Percentiles rank a stretch among this genome's conserved stretches.
phyloP scores from a whole-genome alignment of 148 eudicot species.

The Oxyria digyna region DNA sequence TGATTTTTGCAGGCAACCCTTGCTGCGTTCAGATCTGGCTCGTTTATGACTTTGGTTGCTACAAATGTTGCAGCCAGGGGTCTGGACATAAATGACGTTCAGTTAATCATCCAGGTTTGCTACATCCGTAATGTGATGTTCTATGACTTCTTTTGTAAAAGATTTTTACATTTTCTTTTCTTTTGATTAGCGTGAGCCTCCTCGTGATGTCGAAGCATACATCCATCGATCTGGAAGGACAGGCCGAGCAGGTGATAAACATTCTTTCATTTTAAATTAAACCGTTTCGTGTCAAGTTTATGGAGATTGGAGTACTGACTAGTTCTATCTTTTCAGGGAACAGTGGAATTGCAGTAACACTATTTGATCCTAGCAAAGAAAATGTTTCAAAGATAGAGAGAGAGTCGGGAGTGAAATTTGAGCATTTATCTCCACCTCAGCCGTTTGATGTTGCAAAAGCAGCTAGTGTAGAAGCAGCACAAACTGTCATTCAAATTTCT shows the following conservation, averaged over 20 bases:
- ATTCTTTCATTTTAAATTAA: neutral
- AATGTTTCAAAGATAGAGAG: slow-evolving; percentile 62
- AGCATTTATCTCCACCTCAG: slow-evolving; percentile 84
- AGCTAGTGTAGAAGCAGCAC: slow-evolving; percentile 67
- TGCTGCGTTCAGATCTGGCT: slow-evolving; percentile 77
- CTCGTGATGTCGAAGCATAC: slow-evolving; percentile 93
- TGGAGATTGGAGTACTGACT: neutral
- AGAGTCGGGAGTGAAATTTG: slow-evolving; percentile 91
- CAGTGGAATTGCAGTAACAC: slow-evolving; percentile 86
- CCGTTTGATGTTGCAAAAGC: slow-evolving; percentile 92
- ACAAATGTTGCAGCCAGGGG: slow-evolving; percentile 95
- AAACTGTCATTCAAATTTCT: slow-evolving; percentile 45
- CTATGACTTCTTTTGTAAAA: neutral
- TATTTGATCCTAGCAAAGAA: slow-evolving; percentile 68
- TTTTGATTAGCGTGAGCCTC: slow-evolving; percentile 66
- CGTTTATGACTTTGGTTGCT: slow-evolving; percentile 73
- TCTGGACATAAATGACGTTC: slow-evolving; percentile 83
- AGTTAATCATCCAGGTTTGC: slow-evolving; percentile 74
- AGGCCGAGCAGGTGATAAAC: slow-evolving; percentile 73
- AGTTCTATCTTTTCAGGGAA: slow-evolving; percentile 36
- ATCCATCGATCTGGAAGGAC: slow-evolving; percentile 98
- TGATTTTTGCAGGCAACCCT: slow-evolving; percentile 51
- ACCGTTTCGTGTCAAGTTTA: neutral
- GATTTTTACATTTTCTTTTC: neutral
- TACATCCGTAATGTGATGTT: neutral